Percentiles rank a stretch among this genome's conserved stretches.
These are phyloP conservation scores for Penstemon davidsonii DNA, from an alignment of 257 asterid species.

Conservation along the genomic window DNA sequence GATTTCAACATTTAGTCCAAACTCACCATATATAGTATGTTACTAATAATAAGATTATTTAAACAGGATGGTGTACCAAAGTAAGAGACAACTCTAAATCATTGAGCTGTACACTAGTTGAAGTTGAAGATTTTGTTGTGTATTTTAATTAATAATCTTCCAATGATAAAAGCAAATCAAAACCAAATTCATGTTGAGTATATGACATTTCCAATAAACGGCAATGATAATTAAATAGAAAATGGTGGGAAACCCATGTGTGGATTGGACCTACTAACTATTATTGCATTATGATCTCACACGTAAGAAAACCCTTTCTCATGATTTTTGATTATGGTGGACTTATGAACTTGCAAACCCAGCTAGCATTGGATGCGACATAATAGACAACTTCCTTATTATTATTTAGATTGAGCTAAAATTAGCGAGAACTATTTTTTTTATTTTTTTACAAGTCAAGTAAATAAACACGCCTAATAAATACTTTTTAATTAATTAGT, in stretches of 20 bases:
- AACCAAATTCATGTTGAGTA: constrained; percentile 32
- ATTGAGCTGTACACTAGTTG: constrained; percentile 8
- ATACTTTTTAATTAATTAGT: too few species aligned
- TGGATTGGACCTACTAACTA: constrained; percentile 47
- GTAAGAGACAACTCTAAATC: constrained; percentile 2
- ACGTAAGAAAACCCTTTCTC: constrained; percentile 23
- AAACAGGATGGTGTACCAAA: background rate
- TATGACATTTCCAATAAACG: constrained; percentile 31
- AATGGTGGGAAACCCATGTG: constrained; percentile 54
- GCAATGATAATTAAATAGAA: constrained; percentile 46
- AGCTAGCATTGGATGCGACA: constrained; percentile 18
- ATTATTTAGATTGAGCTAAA: too few species aligned
- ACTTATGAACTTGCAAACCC: constrained; percentile 22
- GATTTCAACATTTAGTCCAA: too few species aligned
- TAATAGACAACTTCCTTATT: background rate
- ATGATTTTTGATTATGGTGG: constrained; percentile 24
- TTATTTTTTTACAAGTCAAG: too few species aligned
- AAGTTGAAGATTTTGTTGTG: background rate
- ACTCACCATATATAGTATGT: too few species aligned
- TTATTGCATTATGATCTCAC: constrained; percentile 34
- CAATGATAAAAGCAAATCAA: constrained; percentile 44
- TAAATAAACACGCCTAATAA: too few species aligned
- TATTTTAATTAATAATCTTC: constrained; percentile 30
- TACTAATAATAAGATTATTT: too few species aligned
- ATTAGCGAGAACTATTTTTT: too few species aligned